Conservation (phyloP, 2,329 filamentous ascomycete genomes). For the Davidsoniella virescens region DNA sequence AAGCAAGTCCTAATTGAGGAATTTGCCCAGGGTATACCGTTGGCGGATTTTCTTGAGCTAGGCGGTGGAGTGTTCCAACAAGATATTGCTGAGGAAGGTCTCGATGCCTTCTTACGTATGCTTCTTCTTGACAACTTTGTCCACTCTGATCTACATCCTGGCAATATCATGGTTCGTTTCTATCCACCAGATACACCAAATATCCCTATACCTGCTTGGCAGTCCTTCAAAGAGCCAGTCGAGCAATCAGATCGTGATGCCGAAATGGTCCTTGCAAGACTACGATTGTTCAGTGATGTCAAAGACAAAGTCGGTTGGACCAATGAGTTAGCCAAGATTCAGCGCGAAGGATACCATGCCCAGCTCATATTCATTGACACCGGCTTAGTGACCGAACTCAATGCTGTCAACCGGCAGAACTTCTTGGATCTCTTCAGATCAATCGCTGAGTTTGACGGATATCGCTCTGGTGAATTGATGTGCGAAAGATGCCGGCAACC, state of each 20-base stretch:
- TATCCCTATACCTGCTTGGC: slow-evolving; percentile 25
- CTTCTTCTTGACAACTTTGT: slow-evolving; percentile 94
- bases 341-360: slow-evolving; percentile 75
- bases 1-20: slow-evolving; percentile 88
- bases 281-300: slow-evolving; percentile 52
- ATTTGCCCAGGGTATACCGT: slow-evolving; percentile 83
- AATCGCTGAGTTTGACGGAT: slow-evolving; percentile 91
- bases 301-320: slow-evolving; percentile 56
- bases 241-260: slow-evolving; percentile 57
- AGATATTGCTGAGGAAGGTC: slow-evolving; percentile 85
- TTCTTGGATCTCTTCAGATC: slow-evolving; percentile 94
- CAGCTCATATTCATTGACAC: slow-evolving; percentile 97
- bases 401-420: slow-evolving; percentile 68
- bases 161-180: slow-evolving; percentile 99
- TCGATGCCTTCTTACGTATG: slow-evolving; percentile 95
- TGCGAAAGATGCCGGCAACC: slow-evolving; percentile 88
- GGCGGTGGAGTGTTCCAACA: slow-evolving; percentile 86
- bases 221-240: slow-evolving; percentile 20
- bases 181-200: slow-evolving; percentile 66
- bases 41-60: slow-evolving; percentile 78
- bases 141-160: slow-evolving; percentile 88
- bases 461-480: slow-evolving; percentile 90
- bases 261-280: slow-evolving; percentile 64
- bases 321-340: slow-evolving; percentile 56
- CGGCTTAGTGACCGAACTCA: slow-evolving; percentile 85